Conservation (phyloP, 1,284 basidiomycete species). For the Pseudozyma pruni region DNA sequence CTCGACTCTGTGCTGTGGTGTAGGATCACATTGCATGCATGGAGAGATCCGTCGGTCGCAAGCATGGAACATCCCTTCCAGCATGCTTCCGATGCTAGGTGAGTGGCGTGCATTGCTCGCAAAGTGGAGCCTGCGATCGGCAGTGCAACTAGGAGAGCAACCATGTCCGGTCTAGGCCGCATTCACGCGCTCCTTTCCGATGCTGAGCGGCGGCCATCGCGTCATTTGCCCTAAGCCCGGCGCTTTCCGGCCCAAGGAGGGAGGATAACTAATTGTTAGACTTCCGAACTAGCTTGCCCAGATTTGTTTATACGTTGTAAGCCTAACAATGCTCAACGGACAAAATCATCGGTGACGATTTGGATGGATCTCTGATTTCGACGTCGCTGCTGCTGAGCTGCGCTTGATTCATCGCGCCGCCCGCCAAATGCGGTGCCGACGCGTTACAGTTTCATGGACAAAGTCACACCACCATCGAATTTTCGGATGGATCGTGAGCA, state of each 20-base stretch:
- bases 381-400: not conserved
- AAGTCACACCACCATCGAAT: conserved; percentile 47
- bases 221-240: conserved; percentile 11
- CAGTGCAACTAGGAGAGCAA: too few species aligned
- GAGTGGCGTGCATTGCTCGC: too few species aligned
- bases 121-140: too few species aligned
- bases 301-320: too few species aligned
- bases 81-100: conserved; percentile 7
- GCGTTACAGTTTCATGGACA: conserved; percentile 44
- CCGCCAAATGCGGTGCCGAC: conserved; percentile 30
- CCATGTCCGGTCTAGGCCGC: conserved; percentile 30
- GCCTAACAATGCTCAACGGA: too few species aligned
- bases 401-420: not conserved
- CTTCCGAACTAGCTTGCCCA: too few species aligned
- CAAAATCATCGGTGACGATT: not conserved
- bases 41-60: conserved; percentile 25
- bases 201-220: conserved; percentile 6
- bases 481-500: conserved; percentile 11
- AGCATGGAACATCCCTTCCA: not conserved
- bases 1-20: not conserved
- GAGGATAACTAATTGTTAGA: conserved; percentile 6
- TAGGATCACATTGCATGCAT: not conserved
- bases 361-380: not conserved
- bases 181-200: conserved; percentile 40
- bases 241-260: conserved; percentile 18